Evolutionary conservation across 176 grass and related monocot species (phyloP), one percentile per base, ranked within the genome.

Genomic region (Sorghum bicolor): DNA sequence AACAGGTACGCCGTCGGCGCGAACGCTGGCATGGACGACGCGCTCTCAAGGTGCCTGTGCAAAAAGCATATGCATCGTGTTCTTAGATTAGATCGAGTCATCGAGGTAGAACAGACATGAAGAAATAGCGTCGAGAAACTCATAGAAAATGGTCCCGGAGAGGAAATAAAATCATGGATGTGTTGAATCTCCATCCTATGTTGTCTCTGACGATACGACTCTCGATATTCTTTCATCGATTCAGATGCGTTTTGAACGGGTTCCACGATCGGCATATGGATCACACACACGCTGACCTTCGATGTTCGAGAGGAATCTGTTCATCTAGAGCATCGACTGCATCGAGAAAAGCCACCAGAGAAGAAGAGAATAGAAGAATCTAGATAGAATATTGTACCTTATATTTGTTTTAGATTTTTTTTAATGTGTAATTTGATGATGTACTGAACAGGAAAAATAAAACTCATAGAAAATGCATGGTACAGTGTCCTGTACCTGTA

Each of bases 1-100:
- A 90, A 90, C 24, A 90, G 68, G 68, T 52, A 90, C 61, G 88
- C 84, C 39, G 84, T 79, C 75, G 88, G 88, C 39, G 84, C 79
- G 22, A 90, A 83, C 31, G 74, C 74, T 48, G 74, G 88, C 84
- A 87, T 68, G 1, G 88, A 90, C 19, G 75, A 83, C 44, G 88
- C 58, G 10, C 30, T 86, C 48, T 90, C 80, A 20, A 86, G 55
- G 61, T 83, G 80, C 74, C 88, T 90, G 67, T 45, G 52, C 16
- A 55, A 71, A 5, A 53, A 26, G 3, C 6, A n/a, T 55, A n/a
- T 55, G 20, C 6, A 53, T 52, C 50, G 19, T 55, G 52, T 55
- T 55, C 7, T n/a, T 2, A 19, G 4, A 55, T 55, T 55, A 55
- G 52, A 22, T 55, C 52, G 52, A 55, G 52, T 55, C 19, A 10